Base-by-base conservation (phyloP, 1,284 basidiomycete genomes). In the Thecaphora thlaspeos region DNA sequence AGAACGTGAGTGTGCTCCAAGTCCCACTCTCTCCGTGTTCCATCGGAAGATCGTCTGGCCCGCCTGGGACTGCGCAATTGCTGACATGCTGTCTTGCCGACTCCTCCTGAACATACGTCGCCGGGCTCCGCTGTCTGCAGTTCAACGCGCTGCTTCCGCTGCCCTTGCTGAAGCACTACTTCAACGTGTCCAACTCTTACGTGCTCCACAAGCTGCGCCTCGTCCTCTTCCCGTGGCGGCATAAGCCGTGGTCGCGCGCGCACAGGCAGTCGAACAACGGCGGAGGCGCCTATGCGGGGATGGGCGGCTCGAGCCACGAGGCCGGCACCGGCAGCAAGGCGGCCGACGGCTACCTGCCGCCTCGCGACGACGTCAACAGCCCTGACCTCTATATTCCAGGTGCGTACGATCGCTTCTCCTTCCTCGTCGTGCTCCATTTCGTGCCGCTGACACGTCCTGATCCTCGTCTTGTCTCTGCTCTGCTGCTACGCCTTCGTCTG, bases 331-430 rank as follows among this genome's bases (percentile, higher is more conserved):
- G 48, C 3, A 48, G 51, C n/a, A 49, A 50, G 2, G 61, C 57
- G 2, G 43, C 47, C 1, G 62, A 69, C 23, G 70, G 70, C 8
- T 97, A 87, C 84, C 85, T 88, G 50, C 82, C 90, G 3, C 95
- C 94, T 0, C 81, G 94, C 49, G 92, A 97, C 43, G 94, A 98
- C 76, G 85, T 97, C 66, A 98, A 98, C 77, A 88, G 87, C 48
- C 94, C 95, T 0, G 94, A 98, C 80, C 81, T 97, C 22, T 98
- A 98, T 79, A 97, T 98, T 61, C 94, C 95, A 4, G 82, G 91
- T 92, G 57, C 55, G 88, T 81, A n/a, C n/a, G n/a, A n/a, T n/a
- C n/a, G n/a, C n/a, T n/a, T n/a, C n/a, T n/a, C n/a, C n/a, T n/a
- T n/a, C n/a, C n/a, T n/a, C n/a, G n/a, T n/a, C n/a, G n/a, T n/a